Conservation (phyloP, 192 early-diverging fungal species). For the Phycomyces nitens region DNA sequence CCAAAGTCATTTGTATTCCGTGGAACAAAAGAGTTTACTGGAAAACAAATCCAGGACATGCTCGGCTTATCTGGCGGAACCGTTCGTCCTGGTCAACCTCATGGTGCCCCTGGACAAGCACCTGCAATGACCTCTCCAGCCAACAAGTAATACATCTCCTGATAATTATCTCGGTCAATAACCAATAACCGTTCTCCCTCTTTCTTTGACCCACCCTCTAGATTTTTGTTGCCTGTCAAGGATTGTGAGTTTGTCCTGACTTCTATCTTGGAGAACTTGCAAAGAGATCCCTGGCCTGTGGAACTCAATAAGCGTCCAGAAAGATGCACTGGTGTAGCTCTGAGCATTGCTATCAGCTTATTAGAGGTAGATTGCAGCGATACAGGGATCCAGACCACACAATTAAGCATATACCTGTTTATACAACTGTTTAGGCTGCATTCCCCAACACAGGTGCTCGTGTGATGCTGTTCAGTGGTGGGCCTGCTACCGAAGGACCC, state of each 20-base stretch:
- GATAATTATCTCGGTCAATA: no score
- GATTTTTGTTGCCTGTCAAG: constrained; percentile 88
- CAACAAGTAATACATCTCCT: constrained; percentile 43
- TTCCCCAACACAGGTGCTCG: constrained; percentile 90
- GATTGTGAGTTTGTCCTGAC: constrained; percentile 97
- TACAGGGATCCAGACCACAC: no score
- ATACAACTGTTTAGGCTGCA: constrained; percentile 43
- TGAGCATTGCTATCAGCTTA: constrained; percentile 87
- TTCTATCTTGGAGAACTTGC: constrained; percentile 91
- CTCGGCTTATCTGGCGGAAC: constrained; percentile 68
- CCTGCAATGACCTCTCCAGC: constrained; percentile 33
- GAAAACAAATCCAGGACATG: constrained; percentile 97
- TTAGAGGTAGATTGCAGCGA: constrained; percentile 63
- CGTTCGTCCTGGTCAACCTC: constrained; percentile 24
- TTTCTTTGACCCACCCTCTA: neutral
- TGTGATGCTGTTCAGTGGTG: constrained; percentile 92
- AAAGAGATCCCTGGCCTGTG: constrained; percentile 97
- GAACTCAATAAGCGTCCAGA: constrained; percentile 83
- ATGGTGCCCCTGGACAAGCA: constrained; percentile 42
- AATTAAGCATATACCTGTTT: no score
- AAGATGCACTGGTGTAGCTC: constrained; percentile 92
- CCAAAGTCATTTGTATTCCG: constrained; percentile 98
- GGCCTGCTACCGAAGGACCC: constrained; percentile 93
- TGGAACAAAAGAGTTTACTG: constrained; percentile 92
- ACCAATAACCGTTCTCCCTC: no score